Conservation (phyloP, 257 asterid species). For the Misopates orontium region DNA sequence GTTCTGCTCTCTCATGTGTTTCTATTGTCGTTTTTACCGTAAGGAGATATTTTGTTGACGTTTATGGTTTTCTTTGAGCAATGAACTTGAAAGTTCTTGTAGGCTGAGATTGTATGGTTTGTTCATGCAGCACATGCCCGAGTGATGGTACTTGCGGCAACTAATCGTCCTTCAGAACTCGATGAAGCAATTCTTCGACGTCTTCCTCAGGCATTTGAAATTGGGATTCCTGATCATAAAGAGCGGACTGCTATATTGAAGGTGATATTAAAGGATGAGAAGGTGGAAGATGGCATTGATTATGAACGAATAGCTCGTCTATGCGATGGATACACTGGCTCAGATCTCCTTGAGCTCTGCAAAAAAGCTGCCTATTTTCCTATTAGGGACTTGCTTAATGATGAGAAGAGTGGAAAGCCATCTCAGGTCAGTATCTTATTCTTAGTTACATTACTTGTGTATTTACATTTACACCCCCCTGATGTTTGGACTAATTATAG, state of each 20-base stretch:
- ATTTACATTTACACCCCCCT: too few species aligned
- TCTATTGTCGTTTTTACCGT: neutral
- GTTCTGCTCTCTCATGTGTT: constrained; percentile 24
- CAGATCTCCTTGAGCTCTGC: constrained; percentile 91
- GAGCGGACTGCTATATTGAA: constrained; percentile 77
- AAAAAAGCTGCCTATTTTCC: constrained; percentile 92
- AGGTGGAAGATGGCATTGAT: constrained; percentile 57
- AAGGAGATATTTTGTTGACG: neutral
- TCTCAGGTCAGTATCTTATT: constrained; percentile 47
- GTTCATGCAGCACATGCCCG: constrained; percentile 64
- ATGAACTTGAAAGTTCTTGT: constrained; percentile 5
- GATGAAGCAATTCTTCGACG: constrained; percentile 98
- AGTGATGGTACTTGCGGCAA: constrained; percentile 96
- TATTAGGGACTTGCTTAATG: constrained; percentile 70
- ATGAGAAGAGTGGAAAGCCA: constrained; percentile 64
- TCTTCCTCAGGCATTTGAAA: constrained; percentile 93
- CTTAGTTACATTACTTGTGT: neutral
- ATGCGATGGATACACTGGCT: constrained; percentile 87
- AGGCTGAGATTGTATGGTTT: constrained; percentile 22
- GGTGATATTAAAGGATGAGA: constrained; percentile 85
- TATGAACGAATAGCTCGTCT: constrained; percentile 65
- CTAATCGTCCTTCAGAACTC: constrained; percentile 97
- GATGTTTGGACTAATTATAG: too few species aligned
- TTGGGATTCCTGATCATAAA: constrained; percentile 65
- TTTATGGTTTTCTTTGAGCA: neutral